Evolutionary conservation across 352 stramenopile species (phyloP), one percentile per base, ranked within the genome.

Genomic region (Halophytophthora batemanensis): DNA sequence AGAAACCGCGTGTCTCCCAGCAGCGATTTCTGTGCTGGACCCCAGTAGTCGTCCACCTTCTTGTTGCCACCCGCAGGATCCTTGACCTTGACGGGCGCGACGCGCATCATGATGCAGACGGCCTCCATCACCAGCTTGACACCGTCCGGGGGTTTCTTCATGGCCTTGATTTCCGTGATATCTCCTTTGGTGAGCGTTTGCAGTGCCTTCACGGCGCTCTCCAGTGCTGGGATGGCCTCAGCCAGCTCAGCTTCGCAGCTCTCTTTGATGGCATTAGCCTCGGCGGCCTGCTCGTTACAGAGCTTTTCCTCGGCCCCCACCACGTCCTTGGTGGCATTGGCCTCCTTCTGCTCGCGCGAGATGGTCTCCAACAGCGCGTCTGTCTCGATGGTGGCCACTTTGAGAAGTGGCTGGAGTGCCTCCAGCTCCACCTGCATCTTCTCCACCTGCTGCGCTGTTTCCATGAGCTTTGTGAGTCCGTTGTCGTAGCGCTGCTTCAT

Each of bases 111-210:
- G 47, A 98, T 95, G 60, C 90, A 98, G 6, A 98, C 91, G 6
- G 91, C 90, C 47, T 97, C 90, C 84, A 98, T 96, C 17, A 96
- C 89, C 2, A 98, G 69, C 56, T 98, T 98, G 11, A 98, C 95
- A 4, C 86, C 94, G 43, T 95, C 78, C 17, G 94, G 93, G 0
- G 94, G 94, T 52, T 97, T 98, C 64, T 97, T 97, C 91, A 98
- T 98, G n/a, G 83, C 87, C 64, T 98, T 98, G 40, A 98, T 93
- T 65, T 98, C 94, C 1, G 86, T 95, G 62, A 98, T 98, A 41
- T 98, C 92, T 19, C 73, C 74, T 55, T 98, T 98, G 3, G 78
- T 97, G n/a, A 98, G 74, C 21, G 86, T 97, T 50, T 97, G 85
- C 15, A 98, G 65, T 0, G 93, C 94, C 50, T 90, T 91, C 11